These are phyloP conservation scores for Monosporascus cannonballus DNA, from an alignment of 2,329 filamentous ascomycete species.

Conservation along the genomic window DNA sequence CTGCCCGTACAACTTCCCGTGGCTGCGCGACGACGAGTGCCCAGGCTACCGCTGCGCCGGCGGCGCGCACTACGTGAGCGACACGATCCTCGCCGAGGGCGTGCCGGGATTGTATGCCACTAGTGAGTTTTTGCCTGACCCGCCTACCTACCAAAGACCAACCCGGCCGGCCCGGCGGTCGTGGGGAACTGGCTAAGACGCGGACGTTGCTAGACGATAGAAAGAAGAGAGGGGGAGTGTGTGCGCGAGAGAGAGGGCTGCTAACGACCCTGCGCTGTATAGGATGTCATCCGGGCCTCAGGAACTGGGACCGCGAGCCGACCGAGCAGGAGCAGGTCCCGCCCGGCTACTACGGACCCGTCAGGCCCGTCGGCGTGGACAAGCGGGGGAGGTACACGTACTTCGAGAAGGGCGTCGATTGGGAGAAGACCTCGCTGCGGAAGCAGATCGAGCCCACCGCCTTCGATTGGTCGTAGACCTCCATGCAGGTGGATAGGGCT, in stretches of 20 bases:
- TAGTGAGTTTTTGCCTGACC: background rate
- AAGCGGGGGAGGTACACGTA: slow-evolving; percentile 1
- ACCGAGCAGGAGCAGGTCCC: slow-evolving; percentile 1
- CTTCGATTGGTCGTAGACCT: no score
- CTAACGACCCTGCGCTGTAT: background rate
- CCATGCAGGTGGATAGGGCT: no score
- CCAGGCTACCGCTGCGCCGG: slow-evolving; percentile 6
- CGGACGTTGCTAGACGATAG: no score
- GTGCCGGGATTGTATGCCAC: slow-evolving; percentile 5
- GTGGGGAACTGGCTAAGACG: no score
- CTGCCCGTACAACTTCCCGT: slow-evolving; percentile 7
- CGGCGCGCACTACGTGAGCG: slow-evolving; percentile 8
- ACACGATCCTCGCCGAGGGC: slow-evolving; percentile 7
- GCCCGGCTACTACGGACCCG: slow-evolving; percentile 1
- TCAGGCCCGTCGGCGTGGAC: slow-evolving; percentile 3
- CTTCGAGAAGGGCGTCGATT: background rate
- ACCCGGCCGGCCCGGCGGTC: background rate
- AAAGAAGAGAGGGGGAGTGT: no score
- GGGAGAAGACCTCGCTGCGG: background rate
- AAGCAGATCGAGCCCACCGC: background rate
- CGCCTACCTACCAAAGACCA: background rate
- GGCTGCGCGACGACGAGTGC: slow-evolving; percentile 1
- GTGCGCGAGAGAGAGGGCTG: background rate
- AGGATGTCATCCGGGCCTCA: background rate
- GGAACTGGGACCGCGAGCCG: background rate